Evolutionary conservation across 1,284 basidiomycete genomes (phyloP).

Genomic region (Laetiporus sulphureus): DNA sequence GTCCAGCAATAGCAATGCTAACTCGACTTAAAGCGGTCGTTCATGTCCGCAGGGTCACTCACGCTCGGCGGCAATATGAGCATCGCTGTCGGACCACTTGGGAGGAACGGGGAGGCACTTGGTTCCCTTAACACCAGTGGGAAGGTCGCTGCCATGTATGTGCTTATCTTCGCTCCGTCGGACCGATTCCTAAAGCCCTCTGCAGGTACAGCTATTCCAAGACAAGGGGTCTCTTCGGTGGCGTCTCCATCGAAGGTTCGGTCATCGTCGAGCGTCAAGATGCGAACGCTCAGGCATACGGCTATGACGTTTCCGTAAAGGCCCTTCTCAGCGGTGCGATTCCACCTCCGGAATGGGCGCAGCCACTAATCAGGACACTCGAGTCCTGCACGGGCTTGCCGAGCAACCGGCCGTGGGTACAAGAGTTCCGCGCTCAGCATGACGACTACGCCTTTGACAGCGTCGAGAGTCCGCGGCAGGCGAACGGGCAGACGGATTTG

Average conservation of each 20-base stretch:
- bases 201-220: slow-evolving; percentile 89
- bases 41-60: slow-evolving; percentile 93
- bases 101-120: slow-evolving; percentile 90
- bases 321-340: slow-evolving; percentile 76
- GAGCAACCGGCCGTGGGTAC: slow-evolving; percentile 60
- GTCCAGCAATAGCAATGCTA: not conserved
- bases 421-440: slow-evolving; percentile 36
- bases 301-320: slow-evolving; percentile 66
- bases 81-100: slow-evolving; percentile 89
- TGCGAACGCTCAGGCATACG: slow-evolving; percentile 79
- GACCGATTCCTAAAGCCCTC: slow-evolving; percentile 1
- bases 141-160: slow-evolving; percentile 85
- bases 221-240: slow-evolving; percentile 88
- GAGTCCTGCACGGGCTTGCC: slow-evolving; percentile 69
- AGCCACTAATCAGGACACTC: slow-evolving; percentile 65
- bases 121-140: slow-evolving; percentile 85
- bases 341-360: slow-evolving; percentile 73
- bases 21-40: slow-evolving; percentile 52
- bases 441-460: slow-evolving; percentile 52
- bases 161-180: not conserved
- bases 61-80: slow-evolving; percentile 93
- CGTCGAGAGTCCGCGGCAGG: slow-evolving; percentile 35
- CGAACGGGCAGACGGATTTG: slow-evolving; percentile 11
- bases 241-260: slow-evolving; percentile 83
- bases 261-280: slow-evolving; percentile 94